phyloP scores from a whole-genome alignment of 768 basidiomycete genomes.

The Boletus vermiculosoides region DNA sequence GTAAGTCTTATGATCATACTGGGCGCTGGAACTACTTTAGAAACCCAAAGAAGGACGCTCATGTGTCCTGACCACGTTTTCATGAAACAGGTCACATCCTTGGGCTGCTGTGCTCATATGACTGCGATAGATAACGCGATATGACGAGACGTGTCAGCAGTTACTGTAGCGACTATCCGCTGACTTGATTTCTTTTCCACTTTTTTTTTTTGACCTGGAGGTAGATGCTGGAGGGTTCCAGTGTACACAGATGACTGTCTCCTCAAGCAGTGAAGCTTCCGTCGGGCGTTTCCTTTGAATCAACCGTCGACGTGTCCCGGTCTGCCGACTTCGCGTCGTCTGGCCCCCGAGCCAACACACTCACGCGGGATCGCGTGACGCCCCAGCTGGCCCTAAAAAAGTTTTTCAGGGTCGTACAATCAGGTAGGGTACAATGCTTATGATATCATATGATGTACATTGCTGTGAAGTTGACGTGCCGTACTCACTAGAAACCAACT shows the following conservation, averaged over 20 bases:
- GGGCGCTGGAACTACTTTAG: neutral
- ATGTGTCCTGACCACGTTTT: conserved; percentile 15
- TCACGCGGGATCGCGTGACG: too few species aligned
- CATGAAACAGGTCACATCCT: conserved; percentile 10
- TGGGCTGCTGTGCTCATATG: conserved; percentile 7
- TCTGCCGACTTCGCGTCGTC: too few species aligned
- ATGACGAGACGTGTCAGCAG: neutral
- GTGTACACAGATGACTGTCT: neutral
- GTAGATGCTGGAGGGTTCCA: neutral
- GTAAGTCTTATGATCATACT: neutral
- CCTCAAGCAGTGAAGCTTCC: too few species aligned
- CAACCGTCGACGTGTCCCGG: too few species aligned
- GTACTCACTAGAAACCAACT: neutral
- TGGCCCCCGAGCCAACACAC: too few species aligned
- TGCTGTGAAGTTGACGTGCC: neutral
- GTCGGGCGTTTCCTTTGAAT: neutral
- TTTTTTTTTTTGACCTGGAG: neutral
- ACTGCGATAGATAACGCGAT: conserved; percentile 4
- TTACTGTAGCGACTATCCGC: neutral
- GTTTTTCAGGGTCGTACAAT: neutral
- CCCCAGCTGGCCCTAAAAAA: neutral
- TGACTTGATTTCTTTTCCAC: neutral
- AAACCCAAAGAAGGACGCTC: conserved; percentile 4
- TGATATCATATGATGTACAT: neutral
- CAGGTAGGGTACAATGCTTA: neutral